Conservation (phyloP, 129 eudicot species). For the Centaurea solstitialis region DNA sequence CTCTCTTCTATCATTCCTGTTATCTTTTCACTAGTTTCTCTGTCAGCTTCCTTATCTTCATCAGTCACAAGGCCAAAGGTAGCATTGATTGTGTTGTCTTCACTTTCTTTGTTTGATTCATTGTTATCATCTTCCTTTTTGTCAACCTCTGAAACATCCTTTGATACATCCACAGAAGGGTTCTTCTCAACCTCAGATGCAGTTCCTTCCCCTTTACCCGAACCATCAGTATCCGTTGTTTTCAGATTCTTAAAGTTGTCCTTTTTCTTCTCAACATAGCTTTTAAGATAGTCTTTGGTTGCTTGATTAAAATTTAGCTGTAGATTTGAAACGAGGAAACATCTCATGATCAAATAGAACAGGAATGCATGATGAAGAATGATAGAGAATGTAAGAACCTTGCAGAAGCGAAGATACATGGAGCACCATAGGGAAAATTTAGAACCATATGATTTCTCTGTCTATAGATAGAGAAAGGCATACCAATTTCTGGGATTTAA, state of each 20-base stretch:
- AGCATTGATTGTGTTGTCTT: constrained; percentile 28
- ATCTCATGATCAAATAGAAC: neutral
- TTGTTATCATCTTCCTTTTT: constrained; percentile 39
- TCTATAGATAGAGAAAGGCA: neutral
- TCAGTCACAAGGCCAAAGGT: constrained; percentile 83
- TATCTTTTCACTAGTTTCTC: constrained; percentile 76
- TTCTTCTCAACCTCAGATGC: constrained; percentile 39
- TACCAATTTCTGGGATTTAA: neutral
- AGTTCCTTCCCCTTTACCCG: constrained; percentile 48
- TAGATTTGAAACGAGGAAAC: constrained; percentile 18
- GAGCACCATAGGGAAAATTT: neutral
- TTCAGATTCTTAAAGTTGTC: constrained; percentile 44
- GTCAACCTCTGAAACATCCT: constrained; percentile 38
- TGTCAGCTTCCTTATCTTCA: constrained; percentile 85
- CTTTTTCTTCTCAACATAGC: constrained; percentile 74
- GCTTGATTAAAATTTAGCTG: constrained; percentile 79
- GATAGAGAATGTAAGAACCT: neutral
- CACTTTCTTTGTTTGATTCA: constrained; percentile 46
- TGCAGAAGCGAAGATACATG: neutral
- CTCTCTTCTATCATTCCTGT: constrained; percentile 84
- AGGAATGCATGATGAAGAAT: neutral
- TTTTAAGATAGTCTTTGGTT: constrained; percentile 69
- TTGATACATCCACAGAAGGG: constrained; percentile 42
- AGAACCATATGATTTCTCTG: neutral
- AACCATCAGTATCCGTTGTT: constrained; percentile 48